A percentile compares a stretch with the other conserved stretches of the same genome.
Evolutionary conservation across 2,329 filamentous ascomycete genomes (phyloP).

Genomic region (Epichloe sylvatica): DNA sequence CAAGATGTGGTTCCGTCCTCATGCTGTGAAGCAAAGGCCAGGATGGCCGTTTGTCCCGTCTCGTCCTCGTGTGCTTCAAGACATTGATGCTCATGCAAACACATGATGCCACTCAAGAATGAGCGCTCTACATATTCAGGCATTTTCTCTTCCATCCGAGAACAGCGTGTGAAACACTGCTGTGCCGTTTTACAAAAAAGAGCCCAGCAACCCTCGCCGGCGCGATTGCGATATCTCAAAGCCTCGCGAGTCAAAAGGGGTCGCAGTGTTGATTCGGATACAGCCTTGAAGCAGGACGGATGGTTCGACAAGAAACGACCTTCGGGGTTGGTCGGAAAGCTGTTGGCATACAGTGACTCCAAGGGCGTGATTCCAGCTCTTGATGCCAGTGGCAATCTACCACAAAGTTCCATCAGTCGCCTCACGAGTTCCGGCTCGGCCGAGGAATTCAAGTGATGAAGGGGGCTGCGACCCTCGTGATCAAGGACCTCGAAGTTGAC

Average conservation of each 20-base stretch:
- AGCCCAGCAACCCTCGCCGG: conserved; percentile 13
- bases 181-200: conserved; percentile 11
- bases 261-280: conserved; percentile 8
- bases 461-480: conserved; percentile 8
- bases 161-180: background rate
- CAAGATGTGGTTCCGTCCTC: background rate
- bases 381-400: conserved; percentile 5
- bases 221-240: conserved; percentile 8
- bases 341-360: conserved; percentile 18
- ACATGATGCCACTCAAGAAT: background rate
- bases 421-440: conserved; percentile 12
- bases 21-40: background rate
- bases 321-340: background rate
- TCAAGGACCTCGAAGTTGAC: conserved; percentile 8
- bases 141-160: background rate
- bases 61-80: background rate
- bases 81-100: background rate
- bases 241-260: conserved; percentile 14
- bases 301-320: conserved; percentile 8
- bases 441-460: conserved; percentile 15
- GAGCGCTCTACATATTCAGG: background rate
- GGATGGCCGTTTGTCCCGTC: conserved; percentile 1
- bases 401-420: conserved; percentile 12
- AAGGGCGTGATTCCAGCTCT: conserved; percentile 12
- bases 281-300: conserved; percentile 11